These are phyloP conservation scores for Phytophthora cajani DNA, from an alignment of 352 stramenopile genomes.

Conservation along the genomic window DNA sequence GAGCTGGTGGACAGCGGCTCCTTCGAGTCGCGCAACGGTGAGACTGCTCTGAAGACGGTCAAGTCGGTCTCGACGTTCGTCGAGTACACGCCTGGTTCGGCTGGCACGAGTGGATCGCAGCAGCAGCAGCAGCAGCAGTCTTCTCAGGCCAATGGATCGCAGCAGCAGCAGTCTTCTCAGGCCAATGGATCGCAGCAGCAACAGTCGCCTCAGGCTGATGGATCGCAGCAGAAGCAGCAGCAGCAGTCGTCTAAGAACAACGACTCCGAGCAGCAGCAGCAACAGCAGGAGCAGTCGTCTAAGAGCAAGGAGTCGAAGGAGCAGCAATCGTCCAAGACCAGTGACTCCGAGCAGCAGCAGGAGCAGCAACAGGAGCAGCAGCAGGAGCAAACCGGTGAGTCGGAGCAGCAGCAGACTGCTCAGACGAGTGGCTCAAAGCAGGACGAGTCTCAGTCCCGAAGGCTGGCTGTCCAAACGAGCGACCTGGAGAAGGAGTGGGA, in stretches of 20 bases:
- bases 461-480: conserved; percentile 21
- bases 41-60: conserved; percentile 22
- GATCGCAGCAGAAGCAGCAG: conserved; percentile 2
- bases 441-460: conserved; percentile 5
- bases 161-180: too few species aligned
- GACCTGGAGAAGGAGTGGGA: conserved; percentile 23
- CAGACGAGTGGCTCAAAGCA: conserved; percentile 12
- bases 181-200: too few species aligned
- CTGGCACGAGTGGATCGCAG: conserved; percentile 4
- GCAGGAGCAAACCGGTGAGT: neutral
- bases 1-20: conserved; percentile 23
- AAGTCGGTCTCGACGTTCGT: conserved; percentile 17
- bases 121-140: neutral
- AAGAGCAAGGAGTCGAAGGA: conserved; percentile 3
- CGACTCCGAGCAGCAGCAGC: neutral
- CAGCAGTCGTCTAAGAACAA: conserved; percentile 7
- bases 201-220: too few species aligned
- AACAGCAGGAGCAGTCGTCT: neutral
- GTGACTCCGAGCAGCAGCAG: neutral
- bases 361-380: conserved; percentile 1
- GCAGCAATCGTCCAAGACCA: neutral
- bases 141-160: too few species aligned
- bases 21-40: conserved; percentile 25
- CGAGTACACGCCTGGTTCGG: conserved; percentile 8
- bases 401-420: conserved; percentile 8